Percentiles rank a stretch among this genome's conserved stretches.
Evolutionary conservation across 139 green algal species (phyloP).

Genomic region (Zygnema cylindricum): DNA sequence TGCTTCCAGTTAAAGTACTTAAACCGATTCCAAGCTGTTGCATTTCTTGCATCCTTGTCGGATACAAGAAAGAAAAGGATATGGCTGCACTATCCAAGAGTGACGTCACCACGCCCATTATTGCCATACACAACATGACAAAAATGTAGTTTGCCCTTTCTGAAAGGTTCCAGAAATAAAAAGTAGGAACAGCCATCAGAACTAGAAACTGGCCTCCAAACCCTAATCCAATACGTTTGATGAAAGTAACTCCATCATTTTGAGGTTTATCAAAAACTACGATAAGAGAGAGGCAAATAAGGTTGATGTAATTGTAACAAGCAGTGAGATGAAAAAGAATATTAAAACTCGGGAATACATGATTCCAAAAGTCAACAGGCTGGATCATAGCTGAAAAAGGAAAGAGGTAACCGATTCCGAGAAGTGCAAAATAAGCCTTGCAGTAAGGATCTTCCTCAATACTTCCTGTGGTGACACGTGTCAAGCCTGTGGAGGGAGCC

Average conservation of each 20-base stretch:
- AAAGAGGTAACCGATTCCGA: neutral
- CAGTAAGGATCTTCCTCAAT: neutral
- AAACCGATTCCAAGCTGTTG: neutral
- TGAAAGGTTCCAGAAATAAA: neutral
- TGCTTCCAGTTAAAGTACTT: neutral
- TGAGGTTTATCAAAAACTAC: neutral
- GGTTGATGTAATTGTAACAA: neutral
- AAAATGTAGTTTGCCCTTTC: neutral
- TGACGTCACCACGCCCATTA: neutral
- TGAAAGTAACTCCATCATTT: neutral
- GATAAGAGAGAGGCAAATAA: neutral
- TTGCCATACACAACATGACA: neutral
- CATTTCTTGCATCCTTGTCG: neutral
- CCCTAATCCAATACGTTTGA: neutral
- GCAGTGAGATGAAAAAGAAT: neutral
- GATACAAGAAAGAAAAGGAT: neutral
- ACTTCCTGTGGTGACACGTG: too few relatives aligned
- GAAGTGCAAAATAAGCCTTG: neutral
- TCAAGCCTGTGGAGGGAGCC: too few relatives aligned
- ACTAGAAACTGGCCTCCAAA: neutral
- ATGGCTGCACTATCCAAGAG: constrained; percentile 6
- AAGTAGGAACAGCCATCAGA: neutral
- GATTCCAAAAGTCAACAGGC: constrained; percentile 7
- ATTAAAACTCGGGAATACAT: neutral
- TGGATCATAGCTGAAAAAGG: constrained; percentile 5